Evolutionary conservation across 768 basidiomycete genomes (phyloP).

Genomic region (Thelephora aurantiotincta): DNA sequence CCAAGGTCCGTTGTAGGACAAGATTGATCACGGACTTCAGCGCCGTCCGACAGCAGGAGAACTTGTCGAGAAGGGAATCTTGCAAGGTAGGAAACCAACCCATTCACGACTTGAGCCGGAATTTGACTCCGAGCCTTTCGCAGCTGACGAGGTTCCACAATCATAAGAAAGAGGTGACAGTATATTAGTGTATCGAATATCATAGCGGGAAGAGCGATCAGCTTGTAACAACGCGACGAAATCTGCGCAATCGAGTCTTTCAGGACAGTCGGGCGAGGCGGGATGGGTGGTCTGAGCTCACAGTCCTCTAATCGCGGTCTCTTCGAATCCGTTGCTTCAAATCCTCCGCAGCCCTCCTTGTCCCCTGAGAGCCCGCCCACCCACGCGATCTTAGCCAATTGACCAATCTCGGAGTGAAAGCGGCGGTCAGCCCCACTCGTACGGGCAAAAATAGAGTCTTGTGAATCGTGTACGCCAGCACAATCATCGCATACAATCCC

Average conservation of each 20-base stretch:
- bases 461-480: slow-evolving; percentile 90
- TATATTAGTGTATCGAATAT: not conserved
- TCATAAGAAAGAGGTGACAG: not conserved
- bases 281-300: not conserved
- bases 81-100: slow-evolving; percentile 21
- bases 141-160: slow-evolving; percentile 7
- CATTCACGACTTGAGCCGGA: not conserved
- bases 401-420: slow-evolving; percentile 75
- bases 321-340: slow-evolving; percentile 23
- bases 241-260: not conserved
- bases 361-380: slow-evolving; percentile 68
- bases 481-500: slow-evolving; percentile 82
- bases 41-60: slow-evolving; percentile 45
- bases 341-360: slow-evolving; percentile 42
- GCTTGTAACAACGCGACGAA: not conserved
- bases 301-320: slow-evolving; percentile 9
- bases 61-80: slow-evolving; percentile 51
- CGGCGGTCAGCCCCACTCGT: slow-evolving; percentile 78
- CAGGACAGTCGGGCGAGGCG: not conserved
- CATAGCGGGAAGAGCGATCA: not conserved
- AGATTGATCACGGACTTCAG: slow-evolving; percentile 45
- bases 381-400: slow-evolving; percentile 69
- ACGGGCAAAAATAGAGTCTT: slow-evolving; percentile 88
- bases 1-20: slow-evolving; percentile 32
- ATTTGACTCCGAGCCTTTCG: not conserved